These are phyloP conservation scores for Agroathelia rolfsii DNA, from an alignment of 1,284 basidiomycete genomes.

Conservation along the genomic window DNA sequence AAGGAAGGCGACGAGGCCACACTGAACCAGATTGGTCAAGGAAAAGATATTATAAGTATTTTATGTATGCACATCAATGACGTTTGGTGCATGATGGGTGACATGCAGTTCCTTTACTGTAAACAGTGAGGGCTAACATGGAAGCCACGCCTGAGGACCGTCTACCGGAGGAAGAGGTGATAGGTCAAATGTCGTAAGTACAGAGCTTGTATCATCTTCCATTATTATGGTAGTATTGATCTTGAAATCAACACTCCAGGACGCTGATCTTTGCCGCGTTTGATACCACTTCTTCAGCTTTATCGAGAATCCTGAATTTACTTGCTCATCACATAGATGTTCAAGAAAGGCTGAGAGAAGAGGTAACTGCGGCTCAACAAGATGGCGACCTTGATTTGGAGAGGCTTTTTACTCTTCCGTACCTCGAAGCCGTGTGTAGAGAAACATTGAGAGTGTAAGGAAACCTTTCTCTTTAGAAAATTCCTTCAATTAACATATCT, in stretches of 20 bases:
- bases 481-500: background rate
- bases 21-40: conserved; percentile 13
- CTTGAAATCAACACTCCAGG: conserved; percentile 11
- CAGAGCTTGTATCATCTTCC: background rate
- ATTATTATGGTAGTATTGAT: background rate
- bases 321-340: conserved; percentile 22
- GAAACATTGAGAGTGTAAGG: conserved; percentile 27
- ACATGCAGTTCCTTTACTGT: background rate
- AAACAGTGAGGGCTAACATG: conserved; percentile 21
- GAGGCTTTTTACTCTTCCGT: conserved; percentile 23
- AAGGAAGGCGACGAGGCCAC: conserved; percentile 12
- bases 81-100: background rate
- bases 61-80: conserved; percentile 9
- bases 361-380: conserved; percentile 21
- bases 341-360: conserved; percentile 26
- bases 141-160: conserved; percentile 18
- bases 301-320: conserved; percentile 28
- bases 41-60: conserved; percentile 19
- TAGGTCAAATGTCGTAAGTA: conserved; percentile 24
- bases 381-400: conserved; percentile 24
- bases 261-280: conserved; percentile 27
- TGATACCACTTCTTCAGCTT: conserved; percentile 27
- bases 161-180: conserved; percentile 22
- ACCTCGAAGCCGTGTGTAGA: conserved; percentile 28
- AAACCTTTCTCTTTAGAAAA: background rate